phyloP scores from a whole-genome alignment of 495 filamentous ascomycete species.

The Parathielavia hyrcaniae region DNA sequence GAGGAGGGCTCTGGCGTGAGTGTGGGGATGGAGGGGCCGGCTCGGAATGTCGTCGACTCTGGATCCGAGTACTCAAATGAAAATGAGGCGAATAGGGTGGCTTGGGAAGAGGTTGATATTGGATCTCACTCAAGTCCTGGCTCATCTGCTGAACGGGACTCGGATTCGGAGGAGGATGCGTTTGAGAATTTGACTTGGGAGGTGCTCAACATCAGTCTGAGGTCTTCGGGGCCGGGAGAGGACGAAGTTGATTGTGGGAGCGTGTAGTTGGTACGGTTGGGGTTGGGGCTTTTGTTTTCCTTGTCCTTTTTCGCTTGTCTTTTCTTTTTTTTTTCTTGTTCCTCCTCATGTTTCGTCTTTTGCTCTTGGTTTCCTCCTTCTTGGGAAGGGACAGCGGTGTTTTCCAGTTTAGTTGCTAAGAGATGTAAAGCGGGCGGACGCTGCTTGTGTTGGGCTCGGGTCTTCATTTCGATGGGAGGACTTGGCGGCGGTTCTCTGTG shows the following conservation, averaged over 20 bases:
- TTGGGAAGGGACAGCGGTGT: not conserved
- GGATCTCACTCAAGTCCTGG: not conserved
- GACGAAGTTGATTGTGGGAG: not conserved
- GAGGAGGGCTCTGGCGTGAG: not conserved
- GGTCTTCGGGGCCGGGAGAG: not conserved
- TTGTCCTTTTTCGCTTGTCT: no score
- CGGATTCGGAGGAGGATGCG: not conserved
- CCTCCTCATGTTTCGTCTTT: no score
- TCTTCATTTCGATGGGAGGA: not conserved
- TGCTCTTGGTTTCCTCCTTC: not conserved
- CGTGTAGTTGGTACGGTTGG: not conserved
- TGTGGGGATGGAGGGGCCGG: no score
- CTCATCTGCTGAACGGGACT: not conserved
- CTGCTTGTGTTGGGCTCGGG: not conserved
- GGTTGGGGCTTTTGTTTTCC: not conserved
- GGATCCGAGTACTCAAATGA: no score
- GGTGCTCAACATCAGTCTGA: no score
- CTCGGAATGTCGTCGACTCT: no score
- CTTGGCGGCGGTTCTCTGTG: not conserved
- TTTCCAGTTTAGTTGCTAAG: not conserved
- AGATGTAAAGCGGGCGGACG: not conserved
- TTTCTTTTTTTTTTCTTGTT: no score
- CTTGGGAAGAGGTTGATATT: not conserved
- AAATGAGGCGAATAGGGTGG: no score
- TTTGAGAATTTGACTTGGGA: not conserved